phyloP scores from a whole-genome alignment of 495 filamentous ascomycete species.

The Lophiotrema nucula region DNA sequence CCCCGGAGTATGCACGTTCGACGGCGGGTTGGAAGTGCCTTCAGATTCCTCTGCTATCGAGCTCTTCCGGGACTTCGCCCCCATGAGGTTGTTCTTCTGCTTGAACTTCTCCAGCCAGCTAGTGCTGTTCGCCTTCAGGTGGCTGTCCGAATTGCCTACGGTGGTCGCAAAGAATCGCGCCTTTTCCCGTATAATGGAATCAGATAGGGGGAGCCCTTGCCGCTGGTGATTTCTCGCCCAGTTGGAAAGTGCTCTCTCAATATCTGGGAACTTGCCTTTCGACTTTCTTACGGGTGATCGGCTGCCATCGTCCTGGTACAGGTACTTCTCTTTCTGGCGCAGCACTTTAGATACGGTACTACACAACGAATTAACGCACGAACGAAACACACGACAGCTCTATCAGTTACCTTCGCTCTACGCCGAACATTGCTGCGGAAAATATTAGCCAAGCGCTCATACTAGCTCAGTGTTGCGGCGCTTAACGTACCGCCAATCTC shows the following conservation, averaged over 20 bases:
- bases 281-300: slow-evolving; percentile 83
- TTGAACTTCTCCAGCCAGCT: slow-evolving; percentile 97
- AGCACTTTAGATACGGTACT: slow-evolving; percentile 98
- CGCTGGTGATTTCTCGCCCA: slow-evolving; percentile 81
- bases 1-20: slow-evolving; percentile 62
- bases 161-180: slow-evolving; percentile 80
- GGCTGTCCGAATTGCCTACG: slow-evolving; percentile 70
- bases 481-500: slow-evolving; percentile 81
- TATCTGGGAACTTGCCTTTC: slow-evolving; percentile 91
- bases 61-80: slow-evolving; percentile 65
- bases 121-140: slow-evolving; percentile 69
- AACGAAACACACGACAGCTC: slow-evolving; percentile 6
- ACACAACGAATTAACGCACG: slow-evolving; percentile 29
- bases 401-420: slow-evolving; percentile 84
- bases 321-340: slow-evolving; percentile 94
- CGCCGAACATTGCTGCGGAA: slow-evolving; percentile 81
- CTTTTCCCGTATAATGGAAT: slow-evolving; percentile 83
- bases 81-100: slow-evolving; percentile 77
- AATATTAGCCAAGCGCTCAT: slow-evolving; percentile 31
- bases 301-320: slow-evolving; percentile 81
- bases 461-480: slow-evolving; percentile 21
- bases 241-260: slow-evolving; percentile 89
- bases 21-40: slow-evolving; percentile 38
- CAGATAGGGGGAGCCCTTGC: slow-evolving; percentile 72
- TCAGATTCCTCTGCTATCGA: slow-evolving; percentile 51